Evolutionary conservation across 306 rosid genomes (phyloP), one percentile per base, ranked within the genome.

Genomic region (Quercus variabilis): DNA sequence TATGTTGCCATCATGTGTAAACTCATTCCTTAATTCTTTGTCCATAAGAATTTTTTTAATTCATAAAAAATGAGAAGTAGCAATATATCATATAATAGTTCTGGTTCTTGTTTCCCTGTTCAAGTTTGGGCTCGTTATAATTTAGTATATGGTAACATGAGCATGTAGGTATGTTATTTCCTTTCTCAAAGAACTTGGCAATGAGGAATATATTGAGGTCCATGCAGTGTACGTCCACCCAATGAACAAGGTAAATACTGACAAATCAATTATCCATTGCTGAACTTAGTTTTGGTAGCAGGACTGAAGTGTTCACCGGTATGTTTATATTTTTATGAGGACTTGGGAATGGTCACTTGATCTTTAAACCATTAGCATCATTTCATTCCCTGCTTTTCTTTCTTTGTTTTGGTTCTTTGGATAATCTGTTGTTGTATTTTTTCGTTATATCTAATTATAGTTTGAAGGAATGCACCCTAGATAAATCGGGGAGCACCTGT

Each of bases 171-270:
- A 94, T 71, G 77, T 91, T 65, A 78, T 92, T 72, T 88, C 86
- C 79, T 94, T 92, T 78, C 93, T 94, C 84, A 91, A 92, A 88
- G 97, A 92, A 85, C 97, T 92, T 73, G 91, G 98, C 70, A 94
- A 92, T 83, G 98, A 94, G 81, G 85, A 90, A 69, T 91, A 89
- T 69, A 88, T 74, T 68, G 98, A 94, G 90, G 92, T 94, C 81
- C 94, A 93, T 64, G 93, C 86, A 58, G 98, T 97, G 3, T 94
- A 94, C 84, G 87, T 88, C 56, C 97, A 92, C 85, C 92, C 98
- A 49, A 91, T 94, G 97, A 94, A 88, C 85, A 92, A 94, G 98
- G 98, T 90, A 31, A 74, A n/a, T 28, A 20, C 5, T 77, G 1
- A 55, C 19, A 12, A 77, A 54, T 46, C 31, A 65, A 79, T 59